phyloP scores from a whole-genome alignment of 257 asterid genomes.

The Dorcoceras hygrometricum region DNA sequence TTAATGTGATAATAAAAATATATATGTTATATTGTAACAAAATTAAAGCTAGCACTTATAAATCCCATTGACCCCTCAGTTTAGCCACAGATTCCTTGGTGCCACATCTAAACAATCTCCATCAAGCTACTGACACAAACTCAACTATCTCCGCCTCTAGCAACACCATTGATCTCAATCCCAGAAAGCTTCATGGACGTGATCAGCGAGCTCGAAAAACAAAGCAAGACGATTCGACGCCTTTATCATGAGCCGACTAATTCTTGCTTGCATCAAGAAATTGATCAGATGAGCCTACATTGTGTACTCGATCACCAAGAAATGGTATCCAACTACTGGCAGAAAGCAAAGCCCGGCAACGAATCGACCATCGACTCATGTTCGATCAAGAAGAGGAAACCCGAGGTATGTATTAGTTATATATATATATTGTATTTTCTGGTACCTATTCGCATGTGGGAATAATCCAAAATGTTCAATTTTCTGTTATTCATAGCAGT shows the following conservation, averaged over 20 bases:
- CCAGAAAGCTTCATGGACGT: constrained; percentile 27
- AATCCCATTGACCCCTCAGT: constrained; percentile 19
- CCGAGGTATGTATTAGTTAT: constrained; percentile 42
- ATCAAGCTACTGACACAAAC: constrained; percentile 19
- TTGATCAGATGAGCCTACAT: constrained; percentile 3
- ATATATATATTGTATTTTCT: neutral
- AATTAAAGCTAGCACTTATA: constrained; percentile 25
- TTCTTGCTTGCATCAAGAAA: constrained; percentile 4
- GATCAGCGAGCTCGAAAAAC: constrained; percentile 48
- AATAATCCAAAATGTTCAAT: neutral
- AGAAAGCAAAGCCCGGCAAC: neutral
- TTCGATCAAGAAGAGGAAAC: constrained; percentile 48
- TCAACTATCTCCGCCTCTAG: constrained; percentile 11
- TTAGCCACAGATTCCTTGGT: constrained; percentile 19
- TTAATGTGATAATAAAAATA: neutral
- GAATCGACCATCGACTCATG: constrained; percentile 17
- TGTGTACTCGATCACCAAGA: constrained; percentile 8
- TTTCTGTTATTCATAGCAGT: constrained; percentile 27
- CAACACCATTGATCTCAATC: constrained; percentile 4
- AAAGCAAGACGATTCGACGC: constrained; percentile 37
- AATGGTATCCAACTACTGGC: constrained; percentile 1
- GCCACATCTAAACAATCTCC: constrained; percentile 1
- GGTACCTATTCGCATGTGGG: neutral
- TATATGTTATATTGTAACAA: too few relatives aligned
- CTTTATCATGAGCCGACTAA: constrained; percentile 30